Conservation (phyloP, 1,284 basidiomycete genomes). For the Malassezia yamatoensis region DNA sequence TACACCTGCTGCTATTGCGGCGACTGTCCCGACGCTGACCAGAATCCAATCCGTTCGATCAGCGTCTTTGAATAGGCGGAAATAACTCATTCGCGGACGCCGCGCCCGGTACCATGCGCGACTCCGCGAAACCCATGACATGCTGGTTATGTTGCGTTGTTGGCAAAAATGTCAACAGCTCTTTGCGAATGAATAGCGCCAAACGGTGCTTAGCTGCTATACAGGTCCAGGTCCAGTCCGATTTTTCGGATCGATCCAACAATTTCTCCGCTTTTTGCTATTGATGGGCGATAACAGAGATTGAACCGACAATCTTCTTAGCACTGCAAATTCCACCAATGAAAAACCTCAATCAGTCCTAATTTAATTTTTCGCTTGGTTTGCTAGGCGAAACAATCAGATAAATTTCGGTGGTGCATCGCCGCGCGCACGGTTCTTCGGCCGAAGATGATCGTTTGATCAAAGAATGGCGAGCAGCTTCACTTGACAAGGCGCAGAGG, state of each 20-base stretch:
- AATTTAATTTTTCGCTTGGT: no score
- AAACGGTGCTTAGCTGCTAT: no score
- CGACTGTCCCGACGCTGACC: conserved; percentile 25
- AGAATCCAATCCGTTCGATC: conserved; percentile 21
- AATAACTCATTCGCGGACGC: conserved; percentile 15
- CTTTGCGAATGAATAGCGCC: no score
- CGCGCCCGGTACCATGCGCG: background rate
- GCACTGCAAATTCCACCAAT: no score
- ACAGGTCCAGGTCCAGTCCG: no score
- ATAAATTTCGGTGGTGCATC: no score
- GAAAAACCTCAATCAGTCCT: no score
- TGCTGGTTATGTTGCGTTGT: background rate
- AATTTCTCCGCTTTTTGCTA: no score
- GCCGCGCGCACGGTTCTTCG: background rate
- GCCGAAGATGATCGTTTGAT: background rate
- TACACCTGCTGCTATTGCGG: conserved; percentile 32
- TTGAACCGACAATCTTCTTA: no score
- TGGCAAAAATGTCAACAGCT: background rate
- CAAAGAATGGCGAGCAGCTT: background rate
- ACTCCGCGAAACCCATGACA: background rate
- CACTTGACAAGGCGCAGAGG: background rate
- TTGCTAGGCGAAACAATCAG: no score
- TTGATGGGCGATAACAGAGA: no score
- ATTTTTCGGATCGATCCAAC: no score
- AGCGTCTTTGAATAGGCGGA: conserved; percentile 21